phyloP scores from a whole-genome alignment of 768 basidiomycete genomes.

The Calvatia gigantea region DNA sequence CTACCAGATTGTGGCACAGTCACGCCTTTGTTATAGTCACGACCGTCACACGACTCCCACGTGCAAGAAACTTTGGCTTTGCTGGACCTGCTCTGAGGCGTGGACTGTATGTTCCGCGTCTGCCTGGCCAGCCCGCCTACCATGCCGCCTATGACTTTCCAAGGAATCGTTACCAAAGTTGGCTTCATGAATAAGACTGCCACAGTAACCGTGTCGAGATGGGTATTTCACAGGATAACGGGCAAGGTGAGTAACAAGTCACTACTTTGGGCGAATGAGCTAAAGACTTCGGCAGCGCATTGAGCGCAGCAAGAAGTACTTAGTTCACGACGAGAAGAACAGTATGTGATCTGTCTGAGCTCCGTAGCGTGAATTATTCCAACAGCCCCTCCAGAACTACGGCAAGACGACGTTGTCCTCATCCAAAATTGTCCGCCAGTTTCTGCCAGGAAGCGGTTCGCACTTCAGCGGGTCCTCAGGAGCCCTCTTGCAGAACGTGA shows the following conservation, averaged over 20 bases:
- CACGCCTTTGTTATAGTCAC: too few relatives aligned
- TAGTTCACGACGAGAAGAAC: conserved; percentile 72
- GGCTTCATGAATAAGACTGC: conserved; percentile 84
- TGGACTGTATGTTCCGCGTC: not conserved
- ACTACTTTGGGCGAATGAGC: not conserved
- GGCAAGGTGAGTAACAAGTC: conserved; percentile 56
- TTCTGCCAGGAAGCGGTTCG: conserved; percentile 77
- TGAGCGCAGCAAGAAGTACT: conserved; percentile 72
- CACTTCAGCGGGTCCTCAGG: conserved; percentile 58
- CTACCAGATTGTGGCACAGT: too few relatives aligned
- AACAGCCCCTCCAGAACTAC: conserved; percentile 44
- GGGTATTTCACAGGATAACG: conserved; percentile 67
- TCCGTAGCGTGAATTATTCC: not conserved
- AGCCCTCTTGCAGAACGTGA: conserved; percentile 68
- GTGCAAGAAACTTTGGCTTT: not conserved
- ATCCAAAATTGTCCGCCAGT: conserved; percentile 83
- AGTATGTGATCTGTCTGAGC: conserved; percentile 38
- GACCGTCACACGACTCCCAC: too few relatives aligned
- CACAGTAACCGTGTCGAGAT: conserved; percentile 77
- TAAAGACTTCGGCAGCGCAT: conserved; percentile 47
- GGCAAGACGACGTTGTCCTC: conserved; percentile 64
- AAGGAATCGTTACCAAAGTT: conserved; percentile 74
- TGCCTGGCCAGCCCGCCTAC: conserved; percentile 10
- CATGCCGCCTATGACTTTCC: conserved; percentile 80
- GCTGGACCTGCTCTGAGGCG: too few relatives aligned